These are phyloP conservation scores for Balansia obtecta DNA, from an alignment of 2,329 filamentous ascomycete genomes.

Conservation along the genomic window DNA sequence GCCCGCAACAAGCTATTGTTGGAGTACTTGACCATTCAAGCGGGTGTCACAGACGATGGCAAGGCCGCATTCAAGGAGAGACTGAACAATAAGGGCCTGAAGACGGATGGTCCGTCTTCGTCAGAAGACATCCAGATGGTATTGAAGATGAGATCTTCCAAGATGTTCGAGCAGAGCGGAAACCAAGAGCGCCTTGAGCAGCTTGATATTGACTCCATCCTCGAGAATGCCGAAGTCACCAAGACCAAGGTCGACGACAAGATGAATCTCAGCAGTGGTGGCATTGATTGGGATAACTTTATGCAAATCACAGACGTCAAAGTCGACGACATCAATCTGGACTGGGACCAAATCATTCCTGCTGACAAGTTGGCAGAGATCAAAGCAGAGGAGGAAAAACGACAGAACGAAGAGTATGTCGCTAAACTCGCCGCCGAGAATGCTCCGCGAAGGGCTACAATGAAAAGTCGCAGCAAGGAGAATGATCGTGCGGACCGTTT, in stretches of 20 bases:
- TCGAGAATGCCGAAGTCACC: constrained; percentile 93
- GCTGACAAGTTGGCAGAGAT: constrained; percentile 82
- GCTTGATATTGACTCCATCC: constrained; percentile 91
- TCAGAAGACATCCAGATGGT: constrained; percentile 94
- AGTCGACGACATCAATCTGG: constrained; percentile 64
- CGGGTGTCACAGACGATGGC: constrained; percentile 90
- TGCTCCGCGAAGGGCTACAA: constrained; percentile 62
- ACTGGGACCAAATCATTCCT: constrained; percentile 98
- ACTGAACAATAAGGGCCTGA: constrained; percentile 64
- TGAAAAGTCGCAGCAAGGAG: constrained; percentile 43
- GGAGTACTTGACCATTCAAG: constrained; percentile 94
- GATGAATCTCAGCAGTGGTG: constrained; percentile 83
- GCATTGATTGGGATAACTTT: constrained; percentile 77
- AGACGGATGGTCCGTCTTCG: constrained; percentile 70
- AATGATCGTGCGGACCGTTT: constrained; percentile 53
- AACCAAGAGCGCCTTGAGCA: constrained; percentile 96
- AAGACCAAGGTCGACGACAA: constrained; percentile 92
- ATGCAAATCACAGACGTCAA: constrained; percentile 98
- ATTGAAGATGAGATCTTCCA: constrained; percentile 93
- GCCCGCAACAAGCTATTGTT: constrained; percentile 95
- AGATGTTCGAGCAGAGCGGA: constrained; percentile 95
- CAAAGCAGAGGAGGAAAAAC: constrained; percentile 78
- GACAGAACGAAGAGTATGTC: constrained; percentile 71
- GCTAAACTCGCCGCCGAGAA: constrained; percentile 74
- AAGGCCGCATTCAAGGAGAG: constrained; percentile 66